Percentiles rank a stretch among this genome's conserved stretches.
phyloP scores from a whole-genome alignment of 257 asterid species.

The Oldenlandia corymbosa region DNA sequence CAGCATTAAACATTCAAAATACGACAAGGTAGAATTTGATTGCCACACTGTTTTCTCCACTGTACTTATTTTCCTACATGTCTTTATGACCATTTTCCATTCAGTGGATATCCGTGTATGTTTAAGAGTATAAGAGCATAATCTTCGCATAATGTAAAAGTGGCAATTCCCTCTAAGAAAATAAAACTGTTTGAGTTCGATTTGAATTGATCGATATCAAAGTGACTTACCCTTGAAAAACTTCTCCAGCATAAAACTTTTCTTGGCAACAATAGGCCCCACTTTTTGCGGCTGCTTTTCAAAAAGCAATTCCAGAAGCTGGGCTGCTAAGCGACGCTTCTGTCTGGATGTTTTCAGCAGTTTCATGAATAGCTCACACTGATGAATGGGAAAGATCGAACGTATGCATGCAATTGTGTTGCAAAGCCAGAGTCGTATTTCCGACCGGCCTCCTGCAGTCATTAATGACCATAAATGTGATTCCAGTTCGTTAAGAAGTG shows the following conservation, averaged over 20 bases:
- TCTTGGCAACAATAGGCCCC: slow-evolving; percentile 69
- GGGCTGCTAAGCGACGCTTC: slow-evolving; percentile 52
- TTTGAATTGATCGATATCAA: background rate
- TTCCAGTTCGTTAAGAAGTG: slow-evolving; percentile 58
- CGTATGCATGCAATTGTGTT: slow-evolving; percentile 51
- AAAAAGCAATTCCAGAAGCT: slow-evolving; percentile 64
- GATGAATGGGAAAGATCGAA: slow-evolving; percentile 46
- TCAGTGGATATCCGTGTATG: too few relatives aligned
- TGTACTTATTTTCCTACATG: too few relatives aligned
- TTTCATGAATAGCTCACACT: slow-evolving; percentile 56
- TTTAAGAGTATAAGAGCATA: background rate
- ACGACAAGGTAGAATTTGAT: too few relatives aligned
- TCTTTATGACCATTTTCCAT: too few relatives aligned
- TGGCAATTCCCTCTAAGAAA: too few relatives aligned
- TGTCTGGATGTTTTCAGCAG: slow-evolving; percentile 50
- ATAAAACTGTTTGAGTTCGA: background rate
- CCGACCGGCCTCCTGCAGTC: slow-evolving; percentile 66
- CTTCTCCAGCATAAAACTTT: slow-evolving; percentile 58
- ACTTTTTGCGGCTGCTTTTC: slow-evolving; percentile 59
- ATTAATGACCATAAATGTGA: slow-evolving; percentile 53
- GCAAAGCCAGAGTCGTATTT: slow-evolving; percentile 90
- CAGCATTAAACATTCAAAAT: background rate
- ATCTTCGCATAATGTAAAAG: too few relatives aligned
- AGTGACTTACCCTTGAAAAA: slow-evolving; percentile 61
- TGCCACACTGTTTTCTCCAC: too few relatives aligned